Evolutionary conservation across 306 rosid genomes (phyloP), one percentile per base, ranked within the genome.

Genomic region (Begonia loranthoides): DNA sequence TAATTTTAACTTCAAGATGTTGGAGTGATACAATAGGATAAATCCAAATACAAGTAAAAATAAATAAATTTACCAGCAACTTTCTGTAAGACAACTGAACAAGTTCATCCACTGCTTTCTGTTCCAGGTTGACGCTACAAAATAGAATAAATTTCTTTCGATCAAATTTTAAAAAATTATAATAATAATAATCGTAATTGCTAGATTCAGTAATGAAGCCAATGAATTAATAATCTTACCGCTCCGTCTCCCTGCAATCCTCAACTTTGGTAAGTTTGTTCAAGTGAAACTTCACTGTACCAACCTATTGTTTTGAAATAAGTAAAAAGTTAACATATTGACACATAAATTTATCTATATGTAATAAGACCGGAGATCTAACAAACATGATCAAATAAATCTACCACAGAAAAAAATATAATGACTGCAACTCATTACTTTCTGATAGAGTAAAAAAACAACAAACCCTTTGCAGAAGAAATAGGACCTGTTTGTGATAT

Each of bases 31-130:
- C 34, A 28, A 28, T 1, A 28, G 34, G 2, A 28, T 28, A 28
- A 28, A 28, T 28, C 34, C 34, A 28, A 28, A 28, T 28, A 28
- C 34, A 28, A 28, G 34, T 28, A 28, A 28, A 28, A 28, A 28
- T 28, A 28, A 28, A 6, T 28, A 28, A 28, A 43, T 41, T 59
- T 79, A 89, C 97, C 95, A 89, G 81, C 76, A 73, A 73, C 74
- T 89, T 89, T 67, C 69, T 71, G 63, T 76, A 89, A 54, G 93
- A 73, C 70, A 67, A 49, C 73, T 84, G 93, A 64, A 84, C 73
- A 61, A 88, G 93, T 62, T 66, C 70, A 49, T 79, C 93, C 89
- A 79, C 77, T 49, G 97, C 97, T 52, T 75, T 70, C 64, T 82
- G 74, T 73, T 88, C 93, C 44, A 70, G 84, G 65, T 70, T 10